These are phyloP conservation scores for Coemansia sp. DNA, from an alignment of 192 early-diverging fungal genomes.

Conservation along the genomic window DNA sequence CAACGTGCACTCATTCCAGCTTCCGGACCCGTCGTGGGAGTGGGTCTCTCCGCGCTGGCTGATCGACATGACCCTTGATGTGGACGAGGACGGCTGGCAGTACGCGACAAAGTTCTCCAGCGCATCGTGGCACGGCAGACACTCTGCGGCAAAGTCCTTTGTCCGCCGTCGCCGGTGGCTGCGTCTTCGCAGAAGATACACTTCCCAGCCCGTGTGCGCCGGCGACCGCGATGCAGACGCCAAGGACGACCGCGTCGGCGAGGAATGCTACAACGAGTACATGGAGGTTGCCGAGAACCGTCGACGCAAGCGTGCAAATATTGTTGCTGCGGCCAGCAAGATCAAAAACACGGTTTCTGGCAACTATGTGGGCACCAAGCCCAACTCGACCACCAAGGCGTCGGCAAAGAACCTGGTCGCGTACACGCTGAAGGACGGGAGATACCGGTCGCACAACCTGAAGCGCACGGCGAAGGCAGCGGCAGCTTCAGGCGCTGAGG, in stretches of 20 bases:
- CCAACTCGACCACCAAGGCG: conserved; percentile 18
- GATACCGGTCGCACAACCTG: conserved; percentile 30
- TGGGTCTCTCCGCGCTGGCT: conserved; percentile 58
- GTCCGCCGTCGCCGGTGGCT: conserved; percentile 28
- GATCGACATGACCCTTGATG: conserved; percentile 56
- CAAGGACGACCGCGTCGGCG: background rate
- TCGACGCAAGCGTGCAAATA: conserved; percentile 8
- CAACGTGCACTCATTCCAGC: conserved; percentile 57
- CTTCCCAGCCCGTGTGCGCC: background rate
- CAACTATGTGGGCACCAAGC: conserved; percentile 26
- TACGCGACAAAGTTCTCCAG: conserved; percentile 46
- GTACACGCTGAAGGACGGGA: conserved; percentile 47
- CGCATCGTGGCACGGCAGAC: conserved; percentile 22
- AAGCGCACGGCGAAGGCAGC: conserved; percentile 1
- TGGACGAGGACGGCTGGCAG: conserved; percentile 58
- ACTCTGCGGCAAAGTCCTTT: conserved; percentile 18
- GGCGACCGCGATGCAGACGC: background rate
- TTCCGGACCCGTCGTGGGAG: conserved; percentile 54
- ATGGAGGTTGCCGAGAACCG: background rate
- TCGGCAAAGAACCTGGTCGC: conserved; percentile 12
- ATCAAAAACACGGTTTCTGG: conserved; percentile 39
- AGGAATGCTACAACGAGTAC: conserved; percentile 6
- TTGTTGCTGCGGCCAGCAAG: conserved; percentile 24
- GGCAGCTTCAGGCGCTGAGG: background rate
- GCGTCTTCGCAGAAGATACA: conserved; percentile 13